Evolutionary conservation across 2,329 filamentous ascomycete genomes (phyloP).

Genomic region (Colletotrichum higginsianum): DNA sequence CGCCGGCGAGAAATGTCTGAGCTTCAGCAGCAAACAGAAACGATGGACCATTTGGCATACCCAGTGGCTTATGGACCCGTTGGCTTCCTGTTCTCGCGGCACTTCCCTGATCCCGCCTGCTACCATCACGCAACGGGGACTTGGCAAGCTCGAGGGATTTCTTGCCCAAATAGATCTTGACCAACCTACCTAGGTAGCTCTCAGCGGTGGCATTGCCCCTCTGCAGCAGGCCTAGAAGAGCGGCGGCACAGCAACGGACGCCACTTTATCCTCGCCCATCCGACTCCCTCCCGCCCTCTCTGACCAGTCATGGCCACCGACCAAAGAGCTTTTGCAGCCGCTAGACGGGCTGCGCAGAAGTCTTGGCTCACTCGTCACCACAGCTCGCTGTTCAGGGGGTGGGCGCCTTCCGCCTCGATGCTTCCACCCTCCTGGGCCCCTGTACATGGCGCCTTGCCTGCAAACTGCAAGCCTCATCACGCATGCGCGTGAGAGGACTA

Average conservation of each 20-base stretch:
- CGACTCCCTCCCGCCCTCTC: neutral
- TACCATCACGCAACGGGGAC: neutral
- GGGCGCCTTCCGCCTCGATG: neutral
- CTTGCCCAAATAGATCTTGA: constrained; percentile 1
- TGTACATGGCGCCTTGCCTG: constrained; percentile 24
- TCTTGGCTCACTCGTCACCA: constrained; percentile 20
- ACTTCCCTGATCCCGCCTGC: neutral
- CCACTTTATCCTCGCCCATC: neutral
- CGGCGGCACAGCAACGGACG: constrained; percentile 16
- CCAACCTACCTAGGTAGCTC: neutral
- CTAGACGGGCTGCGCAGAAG: constrained; percentile 15
- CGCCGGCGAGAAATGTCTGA: neutral
- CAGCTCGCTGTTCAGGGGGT: neutral
- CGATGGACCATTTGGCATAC: neutral
- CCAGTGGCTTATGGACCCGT: neutral
- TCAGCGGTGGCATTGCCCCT: neutral
- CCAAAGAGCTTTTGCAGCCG: neutral
- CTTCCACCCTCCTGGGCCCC: constrained; percentile 7
- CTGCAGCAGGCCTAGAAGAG: constrained; percentile 13
- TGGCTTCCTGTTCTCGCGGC: constrained; percentile 1
- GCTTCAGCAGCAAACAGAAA: neutral
- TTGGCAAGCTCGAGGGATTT: constrained; percentile 8
- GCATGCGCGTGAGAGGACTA: constrained; percentile 11
- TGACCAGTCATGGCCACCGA: constrained; percentile 10
- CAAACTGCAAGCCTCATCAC: constrained; percentile 32